Evolutionary conservation across 2,329 filamentous ascomycete genomes (phyloP), one percentile per base, ranked within the genome.

Genomic region (Tympanopsis confertula): DNA sequence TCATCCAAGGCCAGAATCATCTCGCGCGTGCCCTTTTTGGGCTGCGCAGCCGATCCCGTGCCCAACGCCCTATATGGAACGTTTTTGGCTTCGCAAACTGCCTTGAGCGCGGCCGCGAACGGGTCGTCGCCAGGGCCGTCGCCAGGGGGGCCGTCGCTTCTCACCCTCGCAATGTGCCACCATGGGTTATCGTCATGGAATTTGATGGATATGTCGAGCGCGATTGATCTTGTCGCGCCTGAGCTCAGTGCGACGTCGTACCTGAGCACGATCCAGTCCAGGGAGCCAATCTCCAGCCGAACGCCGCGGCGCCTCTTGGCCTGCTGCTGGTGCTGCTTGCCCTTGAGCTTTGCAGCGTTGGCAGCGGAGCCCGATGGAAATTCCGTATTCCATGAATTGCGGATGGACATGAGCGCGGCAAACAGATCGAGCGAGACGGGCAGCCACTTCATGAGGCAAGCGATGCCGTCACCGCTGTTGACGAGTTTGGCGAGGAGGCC

Each of bases 401-500:
- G 22, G 22, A 26, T 26, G 7, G n/a, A n/a, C 22, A 10, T 7
- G 22, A 26, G n/a, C 22, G 22, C 22, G 22, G 22, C n/a, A n/a
- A 26, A 26, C 7, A 26, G 7, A n/a, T 7, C 22, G 22, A 26
- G 7, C 22, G 22, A 26, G 7, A n/a, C 22, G 22, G 22, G 22
- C 22, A 26, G 22, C 22, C 22, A 26, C 7, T n/a, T 7, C 22
- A 26, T 26, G 22, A 26, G 7, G 7, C 7, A n/a, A 7, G 22
- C 7, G n/a, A 26, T 26, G 22, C 22, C 22, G 7, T 26, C 22
- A n/a, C n/a, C n/a, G 22, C 22, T 61, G 50, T 81, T 81, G 42
- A 78, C 68, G 5, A 78, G 59, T 3, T 59, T 62, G 38, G 67
- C 68, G 41, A 86, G 62, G 33, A 72, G 61, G 44, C 78, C 73